A percentile compares a stretch with the other conserved stretches of the same genome.
These are phyloP conservation scores for Pyropia haitanensis DNA, from an alignment of 23 red algal species.

Conservation along the genomic window DNA sequence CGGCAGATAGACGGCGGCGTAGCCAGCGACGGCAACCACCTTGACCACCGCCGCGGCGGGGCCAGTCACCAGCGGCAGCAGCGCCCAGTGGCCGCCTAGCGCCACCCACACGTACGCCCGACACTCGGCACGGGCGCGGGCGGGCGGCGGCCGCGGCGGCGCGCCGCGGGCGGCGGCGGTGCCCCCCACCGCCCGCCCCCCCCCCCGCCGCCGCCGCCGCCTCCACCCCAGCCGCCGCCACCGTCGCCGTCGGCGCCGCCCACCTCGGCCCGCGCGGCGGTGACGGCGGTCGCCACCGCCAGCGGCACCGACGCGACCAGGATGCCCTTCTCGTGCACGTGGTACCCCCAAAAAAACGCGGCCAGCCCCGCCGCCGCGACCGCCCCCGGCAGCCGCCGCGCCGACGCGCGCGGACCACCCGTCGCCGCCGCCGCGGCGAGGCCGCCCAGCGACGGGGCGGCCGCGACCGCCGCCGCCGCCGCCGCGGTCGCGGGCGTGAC, in stretches of 20 bases:
- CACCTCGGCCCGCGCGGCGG: background rate
- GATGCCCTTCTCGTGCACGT: constrained; percentile 98
- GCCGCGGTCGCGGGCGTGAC: background rate
- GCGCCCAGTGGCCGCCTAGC: background rate
- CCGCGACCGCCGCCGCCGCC: background rate
- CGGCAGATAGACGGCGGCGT: background rate
- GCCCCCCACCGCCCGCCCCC: background rate
- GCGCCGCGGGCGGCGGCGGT: too few species aligned
- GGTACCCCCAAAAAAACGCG: constrained; percentile 70
- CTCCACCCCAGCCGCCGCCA: too few species aligned
- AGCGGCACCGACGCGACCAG: constrained; percentile 65
- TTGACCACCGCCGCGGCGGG: constrained; percentile 2
- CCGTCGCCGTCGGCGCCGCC: too few species aligned
- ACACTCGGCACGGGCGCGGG: background rate
- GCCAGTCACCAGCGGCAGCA: constrained; percentile 11
- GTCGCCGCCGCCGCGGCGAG: background rate
- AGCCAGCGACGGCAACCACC: background rate
- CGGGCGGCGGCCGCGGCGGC: background rate
- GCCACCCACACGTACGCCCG: background rate
- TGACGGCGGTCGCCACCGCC: background rate
- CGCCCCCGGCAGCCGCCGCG: background rate
- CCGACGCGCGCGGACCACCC: background rate
- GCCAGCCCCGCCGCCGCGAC: constrained; percentile 40
- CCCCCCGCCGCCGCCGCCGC: background rate
- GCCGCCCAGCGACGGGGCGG: background rate